These are phyloP conservation scores for Alternaria sp. DNA, from an alignment of 2,329 filamentous ascomycete species.

Conservation along the genomic window DNA sequence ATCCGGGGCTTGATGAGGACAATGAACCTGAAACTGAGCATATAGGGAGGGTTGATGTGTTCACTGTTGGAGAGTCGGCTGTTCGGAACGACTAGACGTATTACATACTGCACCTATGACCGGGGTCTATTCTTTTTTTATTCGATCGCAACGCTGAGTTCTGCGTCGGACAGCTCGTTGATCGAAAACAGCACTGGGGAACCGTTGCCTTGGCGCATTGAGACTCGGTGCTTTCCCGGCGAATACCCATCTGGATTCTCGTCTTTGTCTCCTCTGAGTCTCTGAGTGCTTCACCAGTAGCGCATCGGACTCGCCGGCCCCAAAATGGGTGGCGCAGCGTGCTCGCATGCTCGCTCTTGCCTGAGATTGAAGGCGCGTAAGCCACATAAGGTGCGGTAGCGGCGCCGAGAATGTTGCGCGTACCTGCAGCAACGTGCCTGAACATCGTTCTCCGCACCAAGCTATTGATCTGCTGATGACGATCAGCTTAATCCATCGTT, in stretches of 20 bases:
- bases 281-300: slow-evolving; percentile 10
- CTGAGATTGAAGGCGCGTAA: slow-evolving; percentile 25
- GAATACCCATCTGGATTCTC: not conserved
- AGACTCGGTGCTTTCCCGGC: slow-evolving; percentile 7
- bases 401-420: slow-evolving; percentile 32
- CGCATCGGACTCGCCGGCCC: slow-evolving; percentile 39
- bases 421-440: slow-evolving; percentile 45
- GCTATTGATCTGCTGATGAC: slow-evolving; percentile 14
- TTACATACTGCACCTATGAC: not conserved
- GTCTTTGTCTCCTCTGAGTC: not conserved
- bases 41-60: not conserved
- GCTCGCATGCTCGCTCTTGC: slow-evolving; percentile 34
- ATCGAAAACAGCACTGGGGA: slow-evolving; percentile 5
- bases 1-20: not conserved
- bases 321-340: slow-evolving; percentile 35
- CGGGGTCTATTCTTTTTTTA: not conserved
- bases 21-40: slow-evolving; percentile 4
- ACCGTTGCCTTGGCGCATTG: slow-evolving; percentile 14
- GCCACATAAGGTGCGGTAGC: slow-evolving; percentile 31
- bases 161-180: not conserved
- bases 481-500: not conserved
- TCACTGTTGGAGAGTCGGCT: not conserved
- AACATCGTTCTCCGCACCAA: slow-evolving; percentile 3
- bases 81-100: not conserved
- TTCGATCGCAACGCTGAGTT: slow-evolving; percentile 1